Base-by-base conservation (phyloP, 129 eudicot genomes). In the Escallonia rubra region DNA sequence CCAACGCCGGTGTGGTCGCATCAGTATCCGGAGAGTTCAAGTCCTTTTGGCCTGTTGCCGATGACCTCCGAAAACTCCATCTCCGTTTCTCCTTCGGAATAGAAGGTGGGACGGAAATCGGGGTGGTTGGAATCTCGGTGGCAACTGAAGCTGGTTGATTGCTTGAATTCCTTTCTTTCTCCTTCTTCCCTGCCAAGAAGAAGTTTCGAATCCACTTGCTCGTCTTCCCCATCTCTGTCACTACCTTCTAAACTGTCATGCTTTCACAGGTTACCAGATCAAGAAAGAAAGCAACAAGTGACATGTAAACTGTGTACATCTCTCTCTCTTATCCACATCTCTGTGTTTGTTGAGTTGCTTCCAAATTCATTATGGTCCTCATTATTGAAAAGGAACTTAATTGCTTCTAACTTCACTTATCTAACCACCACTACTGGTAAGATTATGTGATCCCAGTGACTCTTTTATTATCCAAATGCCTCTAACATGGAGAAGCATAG, bases 11-110 rank as follows among this genome's bases (percentile, higher is more conserved):
- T 4, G 82, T 56, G 52, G 79, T 49, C 34, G 49, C 58, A 8
- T 11, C 15, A 12, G 43, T 66, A 46, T 82, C 83, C 40, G 40
- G 40, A 13, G 79, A 57, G 57, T 15, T 76, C 57, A 61, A n/a
- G 11, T 71, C 75, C 61, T 65, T 50, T 44, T 70, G 64, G 23
- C 79, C 68, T 12, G 81, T 66, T 7, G 86, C 87, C 3, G 95
- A 80, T 6, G 98, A 89, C 57, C 98, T 75, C 8, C 98, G 87
- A 59, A 92, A 92, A 81, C 98, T 89, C 98, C 98, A 92, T 61
- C 98, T 42, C 42, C 86, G 79, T 76, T 92, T 92, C 70, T 92
- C 96, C 61, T 84, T 92, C 0, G 95, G 96, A 47, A 91, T 84
- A 14, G 91, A 54, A 47, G 87, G 85, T 8, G 74, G 76, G 61